Evolutionary conservation across 1,284 basidiomycete species (phyloP).

Genomic region (Bjerkandera adusta): DNA sequence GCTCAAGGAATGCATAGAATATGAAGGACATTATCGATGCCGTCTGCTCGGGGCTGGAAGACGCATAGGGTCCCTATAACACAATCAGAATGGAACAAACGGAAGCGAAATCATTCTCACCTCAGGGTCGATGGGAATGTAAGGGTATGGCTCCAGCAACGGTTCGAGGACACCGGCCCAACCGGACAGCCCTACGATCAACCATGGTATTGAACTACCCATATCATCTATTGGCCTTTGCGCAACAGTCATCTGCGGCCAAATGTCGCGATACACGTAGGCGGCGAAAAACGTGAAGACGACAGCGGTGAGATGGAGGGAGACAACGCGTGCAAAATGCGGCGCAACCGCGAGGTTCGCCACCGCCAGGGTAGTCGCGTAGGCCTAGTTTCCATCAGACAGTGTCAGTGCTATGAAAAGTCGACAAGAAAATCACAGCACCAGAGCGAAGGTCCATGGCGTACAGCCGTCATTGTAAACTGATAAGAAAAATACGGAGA

Average conservation of each 20-base stretch:
- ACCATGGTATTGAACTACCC: constrained; percentile 28
- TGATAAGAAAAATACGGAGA: too few relatives aligned
- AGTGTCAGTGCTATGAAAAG: too few relatives aligned
- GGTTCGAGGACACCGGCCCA: constrained; percentile 40
- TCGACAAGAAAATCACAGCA: too few relatives aligned
- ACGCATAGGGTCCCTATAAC: constrained; percentile 38
- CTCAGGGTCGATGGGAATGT: constrained; percentile 39
- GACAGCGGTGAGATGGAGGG: constrained; percentile 15
- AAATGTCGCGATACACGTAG: constrained; percentile 62
- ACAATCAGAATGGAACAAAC: neutral
- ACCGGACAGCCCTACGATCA: constrained; percentile 33
- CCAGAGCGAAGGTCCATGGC: too few relatives aligned
- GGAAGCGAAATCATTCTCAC: constrained; percentile 37
- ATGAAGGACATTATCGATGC: constrained; percentile 54
- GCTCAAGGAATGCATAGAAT: constrained; percentile 55
- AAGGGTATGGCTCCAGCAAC: constrained; percentile 38
- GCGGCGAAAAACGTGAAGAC: constrained; percentile 16
- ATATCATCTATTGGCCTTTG: constrained; percentile 35
- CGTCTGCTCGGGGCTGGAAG: constrained; percentile 65
- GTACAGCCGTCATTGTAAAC: too few relatives aligned
- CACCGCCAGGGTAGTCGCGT: too few relatives aligned
- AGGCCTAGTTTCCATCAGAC: too few relatives aligned
- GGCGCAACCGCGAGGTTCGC: neutral
- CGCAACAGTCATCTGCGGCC: constrained; percentile 52
- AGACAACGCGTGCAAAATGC: neutral